A percentile compares a stretch with the other conserved stretches of the same genome.
Conservation (phyloP, 1,284 basidiomycete species). For the Cutaneotrichosporon daszewskae region DNA sequence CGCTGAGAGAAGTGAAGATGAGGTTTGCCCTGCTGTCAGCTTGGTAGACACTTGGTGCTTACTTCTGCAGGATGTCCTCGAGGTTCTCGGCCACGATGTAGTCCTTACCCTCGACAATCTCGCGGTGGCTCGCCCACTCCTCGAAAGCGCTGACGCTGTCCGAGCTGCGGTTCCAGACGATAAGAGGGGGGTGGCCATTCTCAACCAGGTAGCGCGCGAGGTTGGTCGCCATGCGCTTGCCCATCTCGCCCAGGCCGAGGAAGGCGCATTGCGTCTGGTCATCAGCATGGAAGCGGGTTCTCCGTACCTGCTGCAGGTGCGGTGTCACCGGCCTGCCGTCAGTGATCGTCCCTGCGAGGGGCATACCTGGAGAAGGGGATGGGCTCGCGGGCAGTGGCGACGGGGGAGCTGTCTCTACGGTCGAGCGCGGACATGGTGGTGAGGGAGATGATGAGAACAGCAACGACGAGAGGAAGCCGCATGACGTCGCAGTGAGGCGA, state of each 20-base stretch:
- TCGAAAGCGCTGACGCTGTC: slow-evolving; percentile 38
- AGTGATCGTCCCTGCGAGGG: neutral
- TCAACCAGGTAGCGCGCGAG: slow-evolving; percentile 31
- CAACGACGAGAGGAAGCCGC: no score
- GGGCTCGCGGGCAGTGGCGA: no score
- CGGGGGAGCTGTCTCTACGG: no score
- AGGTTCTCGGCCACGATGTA: slow-evolving; percentile 37
- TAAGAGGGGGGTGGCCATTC: slow-evolving; percentile 35
- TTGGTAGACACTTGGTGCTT: slow-evolving; percentile 6
- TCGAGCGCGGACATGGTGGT: no score
- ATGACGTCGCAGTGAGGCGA: no score
- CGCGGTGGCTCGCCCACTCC: slow-evolving; percentile 21
- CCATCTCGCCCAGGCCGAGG: slow-evolving; percentile 48
- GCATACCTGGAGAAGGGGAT: slow-evolving; percentile 46
- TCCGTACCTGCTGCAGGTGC: slow-evolving; percentile 1
- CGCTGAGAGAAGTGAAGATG: slow-evolving; percentile 68
- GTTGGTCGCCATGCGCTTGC: slow-evolving; percentile 45
- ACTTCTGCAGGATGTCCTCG: slow-evolving; percentile 40
- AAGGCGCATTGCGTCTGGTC: slow-evolving; percentile 36
- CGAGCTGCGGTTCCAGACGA: slow-evolving; percentile 45
- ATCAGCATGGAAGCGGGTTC: neutral
- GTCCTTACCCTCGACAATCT: slow-evolving; percentile 25
- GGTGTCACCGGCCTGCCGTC: slow-evolving; percentile 35
- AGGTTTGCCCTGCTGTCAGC: slow-evolving; percentile 59
- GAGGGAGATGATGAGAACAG: neutral